Percentiles rank a stretch among this genome's conserved stretches.
Evolutionary conservation across 1,139 yeast genomes (phyloP).

Genomic region (Zygoascus sp.): DNA sequence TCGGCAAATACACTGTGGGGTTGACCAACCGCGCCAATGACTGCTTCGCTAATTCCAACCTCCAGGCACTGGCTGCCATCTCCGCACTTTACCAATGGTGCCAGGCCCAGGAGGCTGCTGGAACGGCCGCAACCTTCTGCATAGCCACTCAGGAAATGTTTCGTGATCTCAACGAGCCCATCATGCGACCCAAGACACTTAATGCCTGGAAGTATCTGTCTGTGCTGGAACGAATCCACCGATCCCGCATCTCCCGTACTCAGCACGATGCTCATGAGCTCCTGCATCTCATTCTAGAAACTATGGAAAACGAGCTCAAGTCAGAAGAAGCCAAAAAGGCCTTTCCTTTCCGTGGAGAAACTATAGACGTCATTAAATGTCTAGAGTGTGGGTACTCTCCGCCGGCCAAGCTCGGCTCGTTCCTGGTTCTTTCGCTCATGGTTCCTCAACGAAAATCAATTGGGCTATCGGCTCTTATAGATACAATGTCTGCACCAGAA

Average conservation of each 20-base stretch:
- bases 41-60: slow-evolving; percentile 87
- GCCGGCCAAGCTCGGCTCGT: slow-evolving; percentile 55
- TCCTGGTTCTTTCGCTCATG: slow-evolving; percentile 67
- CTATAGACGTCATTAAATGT: slow-evolving; percentile 66
- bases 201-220: slow-evolving; percentile 78
- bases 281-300: slow-evolving; percentile 72
- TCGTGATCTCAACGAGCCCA: slow-evolving; percentile 59
- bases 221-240: slow-evolving; percentile 70
- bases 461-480: slow-evolving; percentile 51
- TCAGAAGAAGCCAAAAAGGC: slow-evolving; percentile 32
- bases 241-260: slow-evolving; percentile 67
- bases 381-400: slow-evolving; percentile 61
- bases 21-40: slow-evolving; percentile 76
- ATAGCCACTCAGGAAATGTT: slow-evolving; percentile 51
- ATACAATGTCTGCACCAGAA: slow-evolving; percentile 56
- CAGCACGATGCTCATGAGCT: slow-evolving; percentile 97
- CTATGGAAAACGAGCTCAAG: slow-evolving; percentile 63
- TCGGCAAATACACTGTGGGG: slow-evolving; percentile 61
- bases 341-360: slow-evolving; percentile 75
- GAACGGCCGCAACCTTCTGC: slow-evolving; percentile 17
- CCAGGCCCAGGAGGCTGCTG: slow-evolving; percentile 22
- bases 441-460: slow-evolving; percentile 59
- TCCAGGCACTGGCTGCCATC: slow-evolving; percentile 77
- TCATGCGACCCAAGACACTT: slow-evolving; percentile 49
- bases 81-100: slow-evolving; percentile 62